Base-by-base conservation (phyloP, 768 basidiomycete genomes). In the Boletus sp. region DNA sequence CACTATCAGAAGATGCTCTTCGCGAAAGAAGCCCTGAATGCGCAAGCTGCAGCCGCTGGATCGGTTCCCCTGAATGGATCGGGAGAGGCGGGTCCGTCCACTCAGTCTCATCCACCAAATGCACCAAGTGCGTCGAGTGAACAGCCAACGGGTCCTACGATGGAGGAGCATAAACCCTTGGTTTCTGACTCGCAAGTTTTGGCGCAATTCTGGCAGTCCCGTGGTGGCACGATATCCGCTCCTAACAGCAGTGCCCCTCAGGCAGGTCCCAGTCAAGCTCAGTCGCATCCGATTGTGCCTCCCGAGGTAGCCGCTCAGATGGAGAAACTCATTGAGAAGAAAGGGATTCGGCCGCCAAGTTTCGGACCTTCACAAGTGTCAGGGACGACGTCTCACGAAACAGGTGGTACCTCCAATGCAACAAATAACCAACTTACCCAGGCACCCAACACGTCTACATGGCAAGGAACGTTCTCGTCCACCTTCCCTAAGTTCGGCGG, bases 391-490 rank as follows among this genome's bases (percentile, higher is more conserved):
- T 45, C 60, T 29, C 66, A 64, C 36, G 60, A 59, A 28, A 32
- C 57, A 28, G 37, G 39, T 14, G 45, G 28, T 24, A 62, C 44
- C 30, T 4, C 59, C 36, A 53, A 36, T 52, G 9, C 28, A 20
- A 20, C 51, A 36, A 60, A 36, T 35, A 32, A 18, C 5, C 61
- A 51, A 24, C 42, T 29, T 32, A 40, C 37, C 6, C 64, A 53
- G 3, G 5, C 33, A 54, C 49, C 12, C 58, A 51, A 37, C n/a
- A 14, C 41, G 10, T 24, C 40, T 50, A 7, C 63, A 47, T 87
- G 86, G 86, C 70, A 74, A 18, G 85, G 84, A 8, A 61, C 68
- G 1, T 65, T 87, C 29, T 72, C 68, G 5, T 85, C 78, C 73
- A 75, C 64, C 70, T 50, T 54, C 71, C 18, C 66, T 56, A 51